Evolutionary conservation across 352 stramenopile genomes (phyloP), one percentile per base, ranked within the genome.

Genomic region (Ophiocytium majus): DNA sequence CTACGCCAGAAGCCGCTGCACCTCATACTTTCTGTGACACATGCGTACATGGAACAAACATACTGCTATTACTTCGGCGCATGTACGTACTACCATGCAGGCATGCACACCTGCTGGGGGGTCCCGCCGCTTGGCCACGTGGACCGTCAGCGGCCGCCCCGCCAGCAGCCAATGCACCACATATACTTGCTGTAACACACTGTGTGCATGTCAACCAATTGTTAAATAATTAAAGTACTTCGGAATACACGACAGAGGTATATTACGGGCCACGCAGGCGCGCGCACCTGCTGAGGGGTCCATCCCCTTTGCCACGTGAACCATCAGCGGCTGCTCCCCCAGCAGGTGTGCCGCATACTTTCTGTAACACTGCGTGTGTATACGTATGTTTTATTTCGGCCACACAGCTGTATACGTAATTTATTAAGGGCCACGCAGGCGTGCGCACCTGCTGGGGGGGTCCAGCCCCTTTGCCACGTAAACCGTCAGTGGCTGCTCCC

Each of bases 401-500:
- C 14, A 14, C 43, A 57, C 5, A 5, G 43, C 43, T 14, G 5
- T 57, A 57, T 14, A 57, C 43, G 5, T n/a, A n/a, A 57, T 57
- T 14, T 57, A 14, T 14, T 14, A 57, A 5, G 14, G 43, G 5
- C 5, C 43, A 57, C 14, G 14, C 43, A 57, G 5, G 14, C 43
- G 14, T 57, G 14, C 43, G 14, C 43, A 57, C 43, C 43, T 57
- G 43, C 43, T 57, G 5, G 5, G 43, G 5, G 43, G 43, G 5
- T 57, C 43, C 43, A 57, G 43, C 43, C 5, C 43, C 43, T 57
- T 57, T 57, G 79, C 83, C 0, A 87, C 33, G 28, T 87, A 78
- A 17, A 87, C 79, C n/a, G 76, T 80, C 71, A 87, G 83, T 23
- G 83, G 83, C 34, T 87, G 79, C 36, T 76, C 75, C 23, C 63